Conservation (phyloP, 495 filamentous ascomycete species). For the Aspergillus saccharolyticus region DNA sequence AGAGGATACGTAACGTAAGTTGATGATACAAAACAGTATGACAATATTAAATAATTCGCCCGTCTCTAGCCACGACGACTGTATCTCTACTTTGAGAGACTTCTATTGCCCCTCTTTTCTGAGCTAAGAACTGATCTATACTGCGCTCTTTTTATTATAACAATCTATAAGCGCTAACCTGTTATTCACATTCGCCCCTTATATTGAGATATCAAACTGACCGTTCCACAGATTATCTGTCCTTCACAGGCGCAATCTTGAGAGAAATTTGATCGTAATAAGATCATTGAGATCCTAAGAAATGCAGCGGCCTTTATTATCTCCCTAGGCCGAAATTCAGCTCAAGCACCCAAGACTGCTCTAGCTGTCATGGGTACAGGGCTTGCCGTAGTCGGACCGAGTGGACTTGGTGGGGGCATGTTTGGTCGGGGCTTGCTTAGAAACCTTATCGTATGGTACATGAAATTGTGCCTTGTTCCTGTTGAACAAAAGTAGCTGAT, state of each 20-base stretch:
- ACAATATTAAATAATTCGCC: neutral
- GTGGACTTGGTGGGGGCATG: too few species aligned
- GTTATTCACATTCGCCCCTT: neutral
- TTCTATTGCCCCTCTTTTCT: neutral
- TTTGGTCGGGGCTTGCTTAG: too few species aligned
- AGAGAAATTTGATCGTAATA: too few species aligned
- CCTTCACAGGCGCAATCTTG: neutral
- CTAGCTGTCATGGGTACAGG: too few species aligned
- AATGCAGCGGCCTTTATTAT: too few species aligned
- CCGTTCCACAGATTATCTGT: neutral
- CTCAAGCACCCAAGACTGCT: too few species aligned
- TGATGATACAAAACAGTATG: neutral
- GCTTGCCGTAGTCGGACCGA: too few species aligned
- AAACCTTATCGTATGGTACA: too few species aligned
- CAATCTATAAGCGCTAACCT: neutral
- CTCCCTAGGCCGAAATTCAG: too few species aligned
- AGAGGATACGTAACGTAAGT: neutral
- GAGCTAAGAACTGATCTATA: neutral
- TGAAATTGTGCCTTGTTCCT: too few species aligned
- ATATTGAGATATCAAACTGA: neutral
- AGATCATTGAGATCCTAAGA: too few species aligned
- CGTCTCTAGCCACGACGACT: neutral
- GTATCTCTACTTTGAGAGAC: neutral
- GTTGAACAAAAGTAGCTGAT: too few species aligned
- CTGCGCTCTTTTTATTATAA: neutral